Evolutionary conservation across 1,284 basidiomycete species (phyloP).

Genomic region (Ustilago crameri): DNA sequence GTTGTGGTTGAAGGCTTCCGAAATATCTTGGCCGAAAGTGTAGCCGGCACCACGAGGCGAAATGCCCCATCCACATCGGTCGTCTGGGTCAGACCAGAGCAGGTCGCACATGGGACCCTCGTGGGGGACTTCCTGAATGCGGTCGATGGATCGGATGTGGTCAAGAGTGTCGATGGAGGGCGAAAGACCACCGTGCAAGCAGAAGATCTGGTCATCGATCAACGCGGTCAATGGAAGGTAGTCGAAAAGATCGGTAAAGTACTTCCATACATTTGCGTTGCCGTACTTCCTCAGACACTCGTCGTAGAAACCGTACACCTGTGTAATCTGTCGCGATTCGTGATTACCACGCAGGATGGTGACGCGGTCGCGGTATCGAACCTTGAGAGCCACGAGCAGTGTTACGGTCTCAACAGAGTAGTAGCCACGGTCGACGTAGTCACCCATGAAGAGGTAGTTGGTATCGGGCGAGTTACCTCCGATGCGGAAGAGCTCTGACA

Average conservation of each 20-base stretch:
- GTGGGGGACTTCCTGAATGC: conserved; percentile 98
- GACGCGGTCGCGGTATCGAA: conserved; percentile 97
- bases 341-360: conserved; percentile 98
- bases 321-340: conserved; percentile 98
- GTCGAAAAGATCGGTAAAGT: conserved; percentile 98
- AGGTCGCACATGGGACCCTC: conserved; percentile 99
- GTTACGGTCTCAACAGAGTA: conserved; percentile 99
- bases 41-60: conserved; percentile 98
- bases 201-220: conserved; percentile 98
- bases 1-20: conserved; percentile 97
- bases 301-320: conserved; percentile 99
- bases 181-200: conserved; percentile 96
- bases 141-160: conserved; percentile 97
- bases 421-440: conserved; percentile 99
- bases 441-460: conserved; percentile 99
- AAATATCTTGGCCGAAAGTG: conserved; percentile 99
- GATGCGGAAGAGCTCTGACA: conserved; percentile 98
- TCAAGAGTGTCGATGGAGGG: conserved; percentile 99
- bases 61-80: conserved; percentile 99
- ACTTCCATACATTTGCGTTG: conserved; percentile 99
- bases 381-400: conserved; percentile 95
- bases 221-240: conserved; percentile 95
- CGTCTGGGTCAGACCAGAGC: conserved; percentile 98
- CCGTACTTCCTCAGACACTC: conserved; percentile 99
- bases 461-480: conserved; percentile 99